These are phyloP conservation scores for Teratosphaeriaceae sp. DNA, from an alignment of 2,329 filamentous ascomycete genomes.

Conservation along the genomic window DNA sequence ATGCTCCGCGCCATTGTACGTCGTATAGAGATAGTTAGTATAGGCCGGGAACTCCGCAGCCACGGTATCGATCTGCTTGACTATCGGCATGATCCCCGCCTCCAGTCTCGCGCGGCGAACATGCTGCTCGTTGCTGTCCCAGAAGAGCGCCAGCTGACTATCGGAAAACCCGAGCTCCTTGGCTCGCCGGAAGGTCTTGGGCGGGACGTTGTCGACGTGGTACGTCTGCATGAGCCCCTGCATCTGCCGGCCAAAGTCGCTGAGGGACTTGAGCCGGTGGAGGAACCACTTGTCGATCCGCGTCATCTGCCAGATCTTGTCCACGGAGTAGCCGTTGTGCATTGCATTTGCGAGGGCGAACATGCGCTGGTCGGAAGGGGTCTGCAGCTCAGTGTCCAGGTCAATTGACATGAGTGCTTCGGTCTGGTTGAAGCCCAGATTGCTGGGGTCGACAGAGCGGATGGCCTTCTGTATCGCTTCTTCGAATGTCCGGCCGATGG, in stretches of 20 bases:
- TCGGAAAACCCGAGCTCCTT: conserved; percentile 95
- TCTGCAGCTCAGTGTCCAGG: conserved; percentile 93
- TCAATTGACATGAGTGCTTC: conserved; percentile 89
- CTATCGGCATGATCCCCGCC: conserved; percentile 75
- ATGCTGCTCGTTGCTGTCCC: conserved; percentile 88
- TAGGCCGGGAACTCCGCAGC: conserved; percentile 91
- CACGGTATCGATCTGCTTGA: conserved; percentile 98
- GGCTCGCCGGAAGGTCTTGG: conserved; percentile 66
- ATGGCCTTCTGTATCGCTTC: conserved; percentile 99
- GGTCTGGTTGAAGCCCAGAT: conserved; percentile 89
- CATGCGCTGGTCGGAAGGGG: conserved; percentile 91
- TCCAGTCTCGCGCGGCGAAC: conserved; percentile 81
- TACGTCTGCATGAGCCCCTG: conserved; percentile 56
- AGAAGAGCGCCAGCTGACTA: conserved; percentile 87
- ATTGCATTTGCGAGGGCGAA: conserved; percentile 98
- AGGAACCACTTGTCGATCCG: conserved; percentile 99
- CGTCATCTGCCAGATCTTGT: conserved; percentile 97
- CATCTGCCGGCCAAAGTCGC: conserved; percentile 67
- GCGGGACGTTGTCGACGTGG: conserved; percentile 58
- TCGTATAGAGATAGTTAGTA: conserved; percentile 95
- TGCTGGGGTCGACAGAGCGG: conserved; percentile 88
- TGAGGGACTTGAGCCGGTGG: conserved; percentile 81
- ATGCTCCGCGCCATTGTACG: conserved; percentile 84
- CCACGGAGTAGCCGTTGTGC: conserved; percentile 85
- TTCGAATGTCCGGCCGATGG: conserved; percentile 92